phyloP scores from a whole-genome alignment of 1,139 yeast genomes.

The Saccharomyces hybrid region DNA sequence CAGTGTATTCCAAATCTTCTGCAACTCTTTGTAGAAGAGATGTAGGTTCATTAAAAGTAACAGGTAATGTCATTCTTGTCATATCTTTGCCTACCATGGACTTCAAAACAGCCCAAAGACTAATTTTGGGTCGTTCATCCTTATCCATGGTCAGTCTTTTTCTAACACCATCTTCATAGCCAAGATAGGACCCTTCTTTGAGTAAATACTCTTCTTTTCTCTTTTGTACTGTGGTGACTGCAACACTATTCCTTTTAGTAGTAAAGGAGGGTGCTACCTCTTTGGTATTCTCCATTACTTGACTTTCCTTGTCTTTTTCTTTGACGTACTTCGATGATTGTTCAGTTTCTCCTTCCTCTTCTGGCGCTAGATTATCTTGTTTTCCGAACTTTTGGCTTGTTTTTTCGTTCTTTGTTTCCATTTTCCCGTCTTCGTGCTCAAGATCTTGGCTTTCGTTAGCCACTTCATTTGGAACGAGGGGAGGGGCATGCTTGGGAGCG shows the following conservation, averaged over 20 bases:
- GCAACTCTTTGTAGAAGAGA: conserved; percentile 88
- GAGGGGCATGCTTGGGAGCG: background rate
- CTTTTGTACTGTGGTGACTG: conserved; percentile 38
- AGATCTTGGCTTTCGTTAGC: conserved; percentile 14
- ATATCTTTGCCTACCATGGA: conserved; percentile 96
- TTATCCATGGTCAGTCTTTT: conserved; percentile 58
- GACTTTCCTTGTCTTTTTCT: background rate
- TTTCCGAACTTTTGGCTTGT: background rate
- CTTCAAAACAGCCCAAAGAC: conserved; percentile 90
- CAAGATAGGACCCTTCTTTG: conserved; percentile 63
- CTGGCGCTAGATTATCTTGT: background rate
- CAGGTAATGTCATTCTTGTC: conserved; percentile 94
- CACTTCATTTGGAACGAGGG: conserved; percentile 12
- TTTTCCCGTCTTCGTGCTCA: conserved; percentile 3
- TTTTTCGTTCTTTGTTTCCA: background rate
- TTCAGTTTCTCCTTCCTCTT: background rate
- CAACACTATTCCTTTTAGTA: conserved; percentile 3
- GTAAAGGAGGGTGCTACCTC: background rate
- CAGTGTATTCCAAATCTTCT: conserved; percentile 87
- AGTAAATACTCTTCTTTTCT: conserved; percentile 38
- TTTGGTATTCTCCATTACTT: background rate
- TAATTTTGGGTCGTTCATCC: conserved; percentile 84
- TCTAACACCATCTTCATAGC: conserved; percentile 85
- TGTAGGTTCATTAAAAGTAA: conserved; percentile 91
- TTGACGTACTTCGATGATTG: background rate